A percentile compares a stretch with the other conserved stretches of the same genome.
Conservation (phyloP, 176 grass and related monocot genomes). For the Hordeum vulgare region MorexV3_pseudomolecules_assembly NC_058522.1:477365553-477366052, state of each 20-base stretch:
- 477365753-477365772: neutral
- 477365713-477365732: neutral
- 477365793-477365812: neutral
- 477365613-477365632: neutral
- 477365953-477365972: too few species aligned
- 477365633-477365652: neutral
- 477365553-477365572: neutral
- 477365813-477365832: neutral
- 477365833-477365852: neutral
- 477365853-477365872: neutral
- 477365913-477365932: neutral
- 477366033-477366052: neutral
- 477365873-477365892: neutral
- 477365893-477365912: neutral
- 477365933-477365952: neutral
- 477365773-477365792: neutral
- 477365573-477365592: neutral
- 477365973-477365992: too few species aligned
- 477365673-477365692: neutral
- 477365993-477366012: neutral
- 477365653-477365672: neutral
- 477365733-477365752: neutral
- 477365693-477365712: neutral
- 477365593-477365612: neutral
- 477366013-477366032: neutral